Evolutionary conservation across 352 stramenopile genomes (phyloP).

Genomic region (Globisporangium abappressorium): DNA sequence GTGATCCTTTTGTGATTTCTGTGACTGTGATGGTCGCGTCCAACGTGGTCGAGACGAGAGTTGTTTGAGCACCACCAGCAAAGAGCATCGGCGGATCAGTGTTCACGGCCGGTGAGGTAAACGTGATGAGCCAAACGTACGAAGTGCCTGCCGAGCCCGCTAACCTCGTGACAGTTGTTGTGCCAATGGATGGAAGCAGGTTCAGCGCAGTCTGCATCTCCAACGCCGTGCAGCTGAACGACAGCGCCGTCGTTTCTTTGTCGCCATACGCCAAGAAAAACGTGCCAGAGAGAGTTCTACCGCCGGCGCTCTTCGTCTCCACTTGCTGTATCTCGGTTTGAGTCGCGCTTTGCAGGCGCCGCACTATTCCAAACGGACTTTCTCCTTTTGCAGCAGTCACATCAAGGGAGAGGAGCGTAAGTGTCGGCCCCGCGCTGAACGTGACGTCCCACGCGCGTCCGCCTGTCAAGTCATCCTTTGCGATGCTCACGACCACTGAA

Average conservation of each 20-base stretch:
- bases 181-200: neutral
- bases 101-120: neutral
- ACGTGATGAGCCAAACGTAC: neutral
- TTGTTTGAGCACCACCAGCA: neutral
- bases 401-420: neutral
- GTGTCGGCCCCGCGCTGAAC: neutral
- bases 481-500: neutral
- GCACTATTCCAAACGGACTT: neutral
- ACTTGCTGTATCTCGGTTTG: neutral
- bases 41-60: neutral
- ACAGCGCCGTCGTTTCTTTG: neutral
- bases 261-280: neutral
- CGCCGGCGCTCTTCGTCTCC: neutral
- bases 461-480: neutral
- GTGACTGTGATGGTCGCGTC: neutral
- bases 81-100: neutral
- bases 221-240: neutral
- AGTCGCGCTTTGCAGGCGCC: neutral
- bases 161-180: neutral
- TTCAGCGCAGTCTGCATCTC: neutral
- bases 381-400: neutral
- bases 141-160: neutral
- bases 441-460: neutral
- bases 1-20: neutral
- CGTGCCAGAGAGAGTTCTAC: neutral